These are phyloP conservation scores for Ogataea paraovalis DNA, from an alignment of 805 yeast species.

Conservation along the genomic window DNA sequence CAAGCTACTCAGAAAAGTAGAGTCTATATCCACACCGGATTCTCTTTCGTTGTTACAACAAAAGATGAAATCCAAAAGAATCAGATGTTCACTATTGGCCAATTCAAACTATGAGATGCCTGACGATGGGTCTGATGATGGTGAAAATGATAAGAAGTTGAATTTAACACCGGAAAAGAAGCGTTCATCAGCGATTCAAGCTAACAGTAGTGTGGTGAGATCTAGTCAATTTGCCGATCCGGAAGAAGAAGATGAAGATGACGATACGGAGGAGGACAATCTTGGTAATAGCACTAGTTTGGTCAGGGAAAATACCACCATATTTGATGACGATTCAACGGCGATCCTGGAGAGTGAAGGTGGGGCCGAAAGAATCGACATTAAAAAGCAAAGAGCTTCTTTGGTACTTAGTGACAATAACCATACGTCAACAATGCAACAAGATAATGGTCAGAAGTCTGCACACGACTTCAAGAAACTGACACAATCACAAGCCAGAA, in stretches of 20 bases:
- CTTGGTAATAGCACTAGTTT: background rate
- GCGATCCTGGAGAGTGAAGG: slow-evolving; percentile 6
- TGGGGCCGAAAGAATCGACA: slow-evolving; percentile 2
- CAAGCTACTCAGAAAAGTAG: slow-evolving; percentile 28
- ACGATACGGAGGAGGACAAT: background rate
- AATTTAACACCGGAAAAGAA: slow-evolving; percentile 27
- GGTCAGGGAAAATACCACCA: slow-evolving; percentile 14
- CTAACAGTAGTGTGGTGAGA: slow-evolving; percentile 6
- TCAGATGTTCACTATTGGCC: slow-evolving; percentile 27
- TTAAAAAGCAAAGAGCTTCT: slow-evolving; percentile 7
- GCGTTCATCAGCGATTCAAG: slow-evolving; percentile 1
- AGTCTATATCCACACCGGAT: slow-evolving; percentile 21
- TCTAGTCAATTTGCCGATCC: slow-evolving; percentile 28
- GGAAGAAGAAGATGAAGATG: slow-evolving; percentile 16
- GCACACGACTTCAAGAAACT: background rate
- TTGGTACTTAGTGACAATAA: slow-evolving; percentile 1
- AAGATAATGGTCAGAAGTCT: background rate
- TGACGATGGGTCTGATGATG: slow-evolving; percentile 10
- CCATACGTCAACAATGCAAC: background rate
- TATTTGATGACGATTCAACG: slow-evolving; percentile 18
- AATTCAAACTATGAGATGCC: slow-evolving; percentile 27
- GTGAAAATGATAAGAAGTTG: slow-evolving; percentile 14
- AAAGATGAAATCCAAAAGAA: slow-evolving; percentile 15
- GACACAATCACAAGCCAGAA: background rate
- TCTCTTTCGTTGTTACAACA: slow-evolving; percentile 11